phyloP scores from a whole-genome alignment of 2,329 filamentous ascomycete species.

The Blastomyces parvus region DNA sequence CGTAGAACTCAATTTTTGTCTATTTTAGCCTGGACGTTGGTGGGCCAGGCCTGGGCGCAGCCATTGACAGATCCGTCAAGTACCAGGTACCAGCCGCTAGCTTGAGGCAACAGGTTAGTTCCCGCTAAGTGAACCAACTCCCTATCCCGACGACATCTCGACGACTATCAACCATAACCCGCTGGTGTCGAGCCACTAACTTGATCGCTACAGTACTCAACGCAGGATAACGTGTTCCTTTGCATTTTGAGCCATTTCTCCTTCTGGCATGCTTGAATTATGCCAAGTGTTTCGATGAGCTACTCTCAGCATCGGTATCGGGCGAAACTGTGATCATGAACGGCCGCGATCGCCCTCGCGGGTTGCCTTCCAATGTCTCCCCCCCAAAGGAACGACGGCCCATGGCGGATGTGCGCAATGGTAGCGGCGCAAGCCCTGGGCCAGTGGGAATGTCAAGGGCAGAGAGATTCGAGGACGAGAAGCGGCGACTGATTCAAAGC shows the following conservation, averaged over 20 bases:
- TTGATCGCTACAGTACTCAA: not conserved
- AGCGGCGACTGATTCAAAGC: slow-evolving; percentile 84
- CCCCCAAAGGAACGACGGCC: slow-evolving; percentile 27
- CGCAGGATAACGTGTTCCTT: not conserved
- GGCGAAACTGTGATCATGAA: slow-evolving; percentile 26
- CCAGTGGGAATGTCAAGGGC: slow-evolving; percentile 43
- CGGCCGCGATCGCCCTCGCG: slow-evolving; percentile 29
- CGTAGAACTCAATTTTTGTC: not conserved
- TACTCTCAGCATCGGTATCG: slow-evolving; percentile 11
- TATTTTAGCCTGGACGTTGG: not conserved
- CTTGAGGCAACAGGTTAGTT: not conserved
- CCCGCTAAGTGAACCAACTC: not conserved
- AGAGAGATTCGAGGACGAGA: slow-evolving; percentile 93
- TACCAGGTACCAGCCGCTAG: not conserved
- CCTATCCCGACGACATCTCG: not conserved
- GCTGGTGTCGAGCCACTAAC: not conserved
- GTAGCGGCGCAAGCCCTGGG: slow-evolving; percentile 20
- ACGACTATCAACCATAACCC: not conserved
- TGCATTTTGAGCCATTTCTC: not conserved
- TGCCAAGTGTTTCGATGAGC: slow-evolving; percentile 2
- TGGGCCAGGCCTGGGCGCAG: not conserved
- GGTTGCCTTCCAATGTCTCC: slow-evolving; percentile 23
- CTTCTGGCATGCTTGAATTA: not conserved
- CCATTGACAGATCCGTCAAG: not conserved
- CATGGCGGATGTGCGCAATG: slow-evolving; percentile 28